Evolutionary conservation across 257 asterid species (phyloP).

Genomic region (Jaltomata sinuosa): DNA sequence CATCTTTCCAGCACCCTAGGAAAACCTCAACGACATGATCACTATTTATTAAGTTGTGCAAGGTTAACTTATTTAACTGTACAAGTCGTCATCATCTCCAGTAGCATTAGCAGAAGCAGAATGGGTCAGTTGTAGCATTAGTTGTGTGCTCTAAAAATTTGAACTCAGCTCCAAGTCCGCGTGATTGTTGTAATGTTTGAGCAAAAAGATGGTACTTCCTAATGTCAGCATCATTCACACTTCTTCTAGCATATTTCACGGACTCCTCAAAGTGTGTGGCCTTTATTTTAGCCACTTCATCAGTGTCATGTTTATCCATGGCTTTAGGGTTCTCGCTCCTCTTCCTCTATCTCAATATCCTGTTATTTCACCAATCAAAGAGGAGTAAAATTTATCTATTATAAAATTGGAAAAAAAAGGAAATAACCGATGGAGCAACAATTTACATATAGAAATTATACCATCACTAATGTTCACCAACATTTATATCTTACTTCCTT

Average conservation of each 20-base stretch:
- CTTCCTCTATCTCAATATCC: conserved; percentile 79
- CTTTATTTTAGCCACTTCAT: conserved; percentile 66
- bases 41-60: neutral
- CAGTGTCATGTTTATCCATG: conserved; percentile 74
- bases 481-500: neutral
- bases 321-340: conserved; percentile 57
- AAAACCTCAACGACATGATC: neutral
- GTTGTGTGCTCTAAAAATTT: conserved; percentile 36
- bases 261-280: conserved; percentile 83
- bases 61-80: conserved; percentile 1
- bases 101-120: conserved; percentile 28
- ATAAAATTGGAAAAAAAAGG: neutral
- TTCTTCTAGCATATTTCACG: conserved; percentile 73
- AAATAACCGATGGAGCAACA: too few species aligned
- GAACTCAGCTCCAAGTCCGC: conserved; percentile 78
- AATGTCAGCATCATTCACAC: conserved; percentile 80
- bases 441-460: neutral
- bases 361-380: neutral
- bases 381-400: neutral
- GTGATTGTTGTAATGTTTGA: conserved; percentile 78
- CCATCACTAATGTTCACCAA: neutral
- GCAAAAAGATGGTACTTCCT: conserved; percentile 74
- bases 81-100: conserved; percentile 21
- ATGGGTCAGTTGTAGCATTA: conserved; percentile 37
- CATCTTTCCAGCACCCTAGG: neutral